Percentiles rank a stretch among this genome's conserved stretches.
Conservation (phyloP, 1,284 basidiomycete genomes). For the Puccinia horiana region DNA sequence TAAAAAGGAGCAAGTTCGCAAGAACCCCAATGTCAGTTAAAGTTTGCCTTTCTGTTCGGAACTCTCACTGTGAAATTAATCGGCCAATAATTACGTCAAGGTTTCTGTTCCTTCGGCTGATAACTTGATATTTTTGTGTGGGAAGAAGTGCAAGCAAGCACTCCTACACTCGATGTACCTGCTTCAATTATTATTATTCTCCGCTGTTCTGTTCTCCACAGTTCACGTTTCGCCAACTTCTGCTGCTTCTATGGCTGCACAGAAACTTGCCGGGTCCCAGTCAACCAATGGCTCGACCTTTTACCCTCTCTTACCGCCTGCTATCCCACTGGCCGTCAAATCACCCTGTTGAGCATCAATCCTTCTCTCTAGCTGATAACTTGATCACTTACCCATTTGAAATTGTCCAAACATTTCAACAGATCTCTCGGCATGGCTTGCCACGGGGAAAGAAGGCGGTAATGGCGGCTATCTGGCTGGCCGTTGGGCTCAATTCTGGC, state of each 20-base stretch:
- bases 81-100: too few species aligned
- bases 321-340: constrained; percentile 53
- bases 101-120: too few species aligned
- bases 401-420: not conserved
- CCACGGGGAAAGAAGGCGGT: constrained; percentile 50
- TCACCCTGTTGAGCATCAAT: constrained; percentile 50
- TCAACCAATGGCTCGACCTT: constrained; percentile 12
- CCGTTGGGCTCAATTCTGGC: constrained; percentile 53
- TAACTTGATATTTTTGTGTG: too few species aligned
- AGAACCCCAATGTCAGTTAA: too few species aligned
- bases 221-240: not conserved
- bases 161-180: not conserved
- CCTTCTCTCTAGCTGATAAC: not conserved
- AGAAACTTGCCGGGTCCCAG: not conserved
- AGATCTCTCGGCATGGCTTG: constrained; percentile 53
- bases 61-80: too few species aligned
- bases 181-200: not conserved
- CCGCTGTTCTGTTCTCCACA: not conserved
- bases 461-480: constrained; percentile 51
- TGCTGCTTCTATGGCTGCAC: not conserved
- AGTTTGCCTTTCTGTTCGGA: too few species aligned
- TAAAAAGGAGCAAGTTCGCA: too few species aligned
- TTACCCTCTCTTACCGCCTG: constrained; percentile 52
- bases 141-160: not conserved
- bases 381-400: not conserved